phyloP scores from a whole-genome alignment of 495 filamentous ascomycete genomes.

The Opeltia flavorubescens region DNA sequence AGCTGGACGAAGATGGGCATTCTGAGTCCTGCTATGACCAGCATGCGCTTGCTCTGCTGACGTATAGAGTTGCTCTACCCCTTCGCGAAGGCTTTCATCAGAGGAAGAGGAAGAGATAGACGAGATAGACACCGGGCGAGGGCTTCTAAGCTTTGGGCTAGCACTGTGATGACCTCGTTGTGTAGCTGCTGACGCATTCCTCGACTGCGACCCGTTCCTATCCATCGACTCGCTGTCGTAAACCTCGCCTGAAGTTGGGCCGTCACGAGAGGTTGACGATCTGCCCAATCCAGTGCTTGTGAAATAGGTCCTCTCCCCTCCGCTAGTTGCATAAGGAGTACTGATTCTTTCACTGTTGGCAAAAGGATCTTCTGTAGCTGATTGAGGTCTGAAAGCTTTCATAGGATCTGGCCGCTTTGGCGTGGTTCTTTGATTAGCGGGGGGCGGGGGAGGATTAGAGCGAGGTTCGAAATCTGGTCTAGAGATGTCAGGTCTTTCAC shows the following conservation, averaged over 20 bases:
- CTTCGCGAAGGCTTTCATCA: conserved; percentile 7
- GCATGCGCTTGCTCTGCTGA: background rate
- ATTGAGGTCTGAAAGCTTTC: conserved; percentile 2
- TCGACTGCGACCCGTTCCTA: conserved; percentile 5
- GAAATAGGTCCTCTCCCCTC: conserved; percentile 56
- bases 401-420: conserved; percentile 8
- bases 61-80: background rate
- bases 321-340: conserved; percentile 52
- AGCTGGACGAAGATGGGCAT: conserved; percentile 1
- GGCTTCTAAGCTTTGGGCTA: conserved; percentile 4
- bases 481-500: conserved; percentile 22
- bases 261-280: conserved; percentile 30
- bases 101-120: conserved; percentile 14
- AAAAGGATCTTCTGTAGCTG: conserved; percentile 7
- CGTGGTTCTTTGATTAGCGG: conserved; percentile 12
- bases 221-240: conserved; percentile 7
- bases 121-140: background rate
- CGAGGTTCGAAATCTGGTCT: conserved; percentile 14
- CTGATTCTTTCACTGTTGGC: conserved; percentile 36
- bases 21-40: background rate
- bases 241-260: background rate
- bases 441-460: conserved; percentile 7
- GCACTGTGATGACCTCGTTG: conserved; percentile 4
- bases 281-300: conserved; percentile 29
- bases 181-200: conserved; percentile 7